phyloP scores from a whole-genome alignment of 176 grass and related monocot species.

The Pontederia crassipes region DNA sequence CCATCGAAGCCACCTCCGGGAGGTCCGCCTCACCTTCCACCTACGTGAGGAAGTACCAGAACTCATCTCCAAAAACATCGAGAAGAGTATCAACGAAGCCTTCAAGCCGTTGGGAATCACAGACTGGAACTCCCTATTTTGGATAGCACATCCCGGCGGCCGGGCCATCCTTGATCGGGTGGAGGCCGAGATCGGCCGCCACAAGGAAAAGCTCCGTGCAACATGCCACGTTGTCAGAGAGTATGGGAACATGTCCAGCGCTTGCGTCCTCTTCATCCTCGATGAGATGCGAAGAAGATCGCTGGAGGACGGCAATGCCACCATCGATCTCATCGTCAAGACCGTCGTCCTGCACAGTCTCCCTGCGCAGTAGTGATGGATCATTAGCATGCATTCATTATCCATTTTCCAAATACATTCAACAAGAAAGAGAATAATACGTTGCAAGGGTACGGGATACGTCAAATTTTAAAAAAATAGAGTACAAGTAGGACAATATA shows the following conservation, averaged over 20 bases:
- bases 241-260: background rate
- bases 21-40: background rate
- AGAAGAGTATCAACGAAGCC: background rate
- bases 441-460: too few species aligned
- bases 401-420: too few species aligned
- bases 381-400: too few species aligned
- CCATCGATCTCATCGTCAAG: too few species aligned
- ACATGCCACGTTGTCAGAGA: background rate
- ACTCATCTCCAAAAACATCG: background rate
- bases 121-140: background rate
- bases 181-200: background rate
- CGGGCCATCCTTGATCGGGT: background rate
- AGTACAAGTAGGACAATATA: too few species aligned
- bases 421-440: too few species aligned
- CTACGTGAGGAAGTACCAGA: background rate
- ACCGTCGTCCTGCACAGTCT: too few species aligned
- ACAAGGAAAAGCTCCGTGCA: background rate
- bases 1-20: background rate
- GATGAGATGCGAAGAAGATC: too few species aligned
- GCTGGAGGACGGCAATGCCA: too few species aligned
- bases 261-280: too few species aligned
- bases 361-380: too few species aligned
- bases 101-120: background rate
- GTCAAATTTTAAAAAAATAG: too few species aligned
- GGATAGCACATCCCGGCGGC: background rate